Evolutionary conservation across 352 stramenopile genomes (phyloP).

Genomic region (Phytophthora melonis): DNA sequence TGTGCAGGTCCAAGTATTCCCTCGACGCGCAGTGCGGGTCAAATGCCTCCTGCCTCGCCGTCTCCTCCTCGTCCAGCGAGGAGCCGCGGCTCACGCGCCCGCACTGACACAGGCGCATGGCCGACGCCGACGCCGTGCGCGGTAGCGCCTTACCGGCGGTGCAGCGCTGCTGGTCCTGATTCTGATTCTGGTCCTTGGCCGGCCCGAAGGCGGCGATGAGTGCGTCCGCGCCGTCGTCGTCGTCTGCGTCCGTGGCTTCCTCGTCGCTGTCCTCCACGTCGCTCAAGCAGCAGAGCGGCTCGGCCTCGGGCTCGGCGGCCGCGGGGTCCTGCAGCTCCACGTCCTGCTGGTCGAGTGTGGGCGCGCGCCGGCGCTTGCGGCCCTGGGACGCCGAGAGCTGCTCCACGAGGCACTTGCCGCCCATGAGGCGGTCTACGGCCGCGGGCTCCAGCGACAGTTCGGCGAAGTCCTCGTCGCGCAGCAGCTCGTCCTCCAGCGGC

Average conservation of each 20-base stretch:
- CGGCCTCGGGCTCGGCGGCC: neutral
- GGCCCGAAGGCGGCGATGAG: slow-evolving; percentile 50
- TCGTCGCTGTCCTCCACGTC: slow-evolving; percentile 38
- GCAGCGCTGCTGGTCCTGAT: slow-evolving; percentile 6
- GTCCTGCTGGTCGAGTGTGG: slow-evolving; percentile 2
- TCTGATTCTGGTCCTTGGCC: slow-evolving; percentile 36
- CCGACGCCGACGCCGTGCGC: slow-evolving; percentile 25
- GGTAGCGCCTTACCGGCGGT: slow-evolving; percentile 25
- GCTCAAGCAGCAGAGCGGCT: slow-evolving; percentile 20
- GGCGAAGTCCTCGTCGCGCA: slow-evolving; percentile 46
- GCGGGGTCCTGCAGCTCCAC: slow-evolving; percentile 17
- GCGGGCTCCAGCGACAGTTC: slow-evolving; percentile 46
- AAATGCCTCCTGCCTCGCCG: slow-evolving; percentile 14
- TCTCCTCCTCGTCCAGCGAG: slow-evolving; percentile 21
- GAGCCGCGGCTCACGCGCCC: slow-evolving; percentile 22
- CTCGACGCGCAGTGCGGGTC: slow-evolving; percentile 44
- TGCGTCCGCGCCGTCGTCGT: slow-evolving; percentile 44
- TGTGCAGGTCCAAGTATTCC: slow-evolving; percentile 60
- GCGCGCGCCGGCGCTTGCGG: slow-evolving; percentile 36
- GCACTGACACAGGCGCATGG: slow-evolving; percentile 37
- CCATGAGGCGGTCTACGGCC: slow-evolving; percentile 52
- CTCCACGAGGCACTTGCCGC: slow-evolving; percentile 54
- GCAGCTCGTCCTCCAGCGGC: slow-evolving; percentile 24
- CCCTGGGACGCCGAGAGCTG: slow-evolving; percentile 36
- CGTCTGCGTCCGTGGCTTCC: slow-evolving; percentile 13